Conservation (phyloP, 1,284 basidiomycete species). For the Tranzscheliella williamsii region DNA sequence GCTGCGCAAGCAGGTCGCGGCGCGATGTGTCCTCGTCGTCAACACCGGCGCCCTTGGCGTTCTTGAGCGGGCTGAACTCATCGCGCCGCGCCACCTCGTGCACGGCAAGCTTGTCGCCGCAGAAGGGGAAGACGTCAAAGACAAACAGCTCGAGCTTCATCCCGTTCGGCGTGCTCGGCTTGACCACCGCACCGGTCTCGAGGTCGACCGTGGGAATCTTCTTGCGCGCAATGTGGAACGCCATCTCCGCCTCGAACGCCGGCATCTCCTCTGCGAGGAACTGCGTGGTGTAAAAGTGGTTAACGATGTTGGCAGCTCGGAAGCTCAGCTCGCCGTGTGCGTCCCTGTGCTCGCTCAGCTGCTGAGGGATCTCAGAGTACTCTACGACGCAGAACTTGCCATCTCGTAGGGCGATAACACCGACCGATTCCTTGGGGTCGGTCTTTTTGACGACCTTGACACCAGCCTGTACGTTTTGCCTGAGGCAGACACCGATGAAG, state of each 20-base stretch:
- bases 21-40: conserved; percentile 90
- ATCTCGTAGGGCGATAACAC: conserved; percentile 83
- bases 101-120: conserved; percentile 72
- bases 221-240: conserved; percentile 97
- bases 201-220: conserved; percentile 80
- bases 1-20: conserved; percentile 86
- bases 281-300: conserved; percentile 92
- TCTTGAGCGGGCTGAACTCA: conserved; percentile 97
- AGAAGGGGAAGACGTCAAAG: conserved; percentile 97
- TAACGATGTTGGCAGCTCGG: conserved; percentile 95
- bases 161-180: conserved; percentile 88
- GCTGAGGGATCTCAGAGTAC: conserved; percentile 91
- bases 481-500: conserved; percentile 91
- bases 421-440: conserved; percentile 84
- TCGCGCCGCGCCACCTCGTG: conserved; percentile 85
- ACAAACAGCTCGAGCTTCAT: conserved; percentile 99
- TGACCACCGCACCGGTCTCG: conserved; percentile 67
- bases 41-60: conserved; percentile 89
- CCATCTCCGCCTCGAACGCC: conserved; percentile 80
- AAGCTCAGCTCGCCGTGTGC: conserved; percentile 74
- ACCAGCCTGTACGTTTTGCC: conserved; percentile 81
- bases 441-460: conserved; percentile 95
- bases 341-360: conserved; percentile 76
- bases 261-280: conserved; percentile 80
- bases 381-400: conserved; percentile 89